Evolutionary conservation across 1,139 yeast species (phyloP).

Genomic region (Suhomyces yuchorum): DNA sequence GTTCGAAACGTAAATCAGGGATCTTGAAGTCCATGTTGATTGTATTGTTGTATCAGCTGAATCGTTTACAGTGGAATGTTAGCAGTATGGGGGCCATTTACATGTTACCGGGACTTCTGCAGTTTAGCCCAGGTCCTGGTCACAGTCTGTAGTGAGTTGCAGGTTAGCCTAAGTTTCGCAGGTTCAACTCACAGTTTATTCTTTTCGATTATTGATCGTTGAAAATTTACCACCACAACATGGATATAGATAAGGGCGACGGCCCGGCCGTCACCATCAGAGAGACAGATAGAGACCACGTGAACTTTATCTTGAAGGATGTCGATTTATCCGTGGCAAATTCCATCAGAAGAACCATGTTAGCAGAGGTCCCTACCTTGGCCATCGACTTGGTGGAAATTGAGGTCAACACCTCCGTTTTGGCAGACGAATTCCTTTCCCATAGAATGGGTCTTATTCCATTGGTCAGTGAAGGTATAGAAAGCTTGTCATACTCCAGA

Average conservation of each 20-base stretch:
- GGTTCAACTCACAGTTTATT: slow-evolving; percentile 1
- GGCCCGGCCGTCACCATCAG: slow-evolving; percentile 87
- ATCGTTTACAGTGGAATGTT: not conserved
- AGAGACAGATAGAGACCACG: slow-evolving; percentile 80
- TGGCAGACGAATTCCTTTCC: slow-evolving; percentile 94
- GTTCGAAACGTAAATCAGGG: slow-evolving; percentile 71
- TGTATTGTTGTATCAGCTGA: not conserved
- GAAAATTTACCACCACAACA: slow-evolving; percentile 17
- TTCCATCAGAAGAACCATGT: slow-evolving; percentile 86
- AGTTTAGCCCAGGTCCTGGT: not conserved
- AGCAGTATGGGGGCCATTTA: not conserved
- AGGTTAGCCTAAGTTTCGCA: slow-evolving; percentile 1
- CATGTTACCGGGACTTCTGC: not conserved
- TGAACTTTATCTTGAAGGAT: slow-evolving; percentile 84
- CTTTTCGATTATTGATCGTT: slow-evolving; percentile 3
- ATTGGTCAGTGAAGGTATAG: slow-evolving; percentile 80
- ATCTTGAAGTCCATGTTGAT: slow-evolving; percentile 30
- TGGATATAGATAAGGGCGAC: slow-evolving; percentile 43
- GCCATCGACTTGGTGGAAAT: slow-evolving; percentile 97
- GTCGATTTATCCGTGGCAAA: slow-evolving; percentile 92
- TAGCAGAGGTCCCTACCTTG: slow-evolving; percentile 93
- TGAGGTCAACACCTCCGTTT: slow-evolving; percentile 87
- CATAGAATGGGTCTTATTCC: slow-evolving; percentile 94
- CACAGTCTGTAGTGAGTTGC: not conserved
- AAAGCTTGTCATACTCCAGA: slow-evolving; percentile 75